Base-by-base conservation (phyloP, 129 eudicot species). In the Heracleum sosnowskyi region DNA sequence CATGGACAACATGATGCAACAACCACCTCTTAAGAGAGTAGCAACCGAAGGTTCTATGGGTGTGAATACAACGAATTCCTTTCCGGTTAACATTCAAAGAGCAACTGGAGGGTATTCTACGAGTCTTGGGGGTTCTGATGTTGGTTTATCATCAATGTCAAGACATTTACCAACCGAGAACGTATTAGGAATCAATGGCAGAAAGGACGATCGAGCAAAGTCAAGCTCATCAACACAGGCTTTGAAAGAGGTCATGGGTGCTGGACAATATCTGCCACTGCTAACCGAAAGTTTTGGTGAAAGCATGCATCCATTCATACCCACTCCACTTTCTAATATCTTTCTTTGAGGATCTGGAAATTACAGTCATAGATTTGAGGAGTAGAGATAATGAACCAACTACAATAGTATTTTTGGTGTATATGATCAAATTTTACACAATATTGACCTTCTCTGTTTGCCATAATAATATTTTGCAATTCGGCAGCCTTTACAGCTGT, bases 241-340 rank as follows among this genome's bases (percentile, higher is more conserved):
- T 11, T 88, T 92, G 97, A 92, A 87, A 81, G 89, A 89, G 73
- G 94, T 90, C 77, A 53, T 78, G 53, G 89, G 86, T 82, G 86
- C 86, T 29, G 91, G 88, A 49, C 81, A 86, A 35, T 87, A 89
- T 79, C 79, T 90, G 74, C 91, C 93, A 4, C 82, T 82, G 77
- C 84, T 92, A 6, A 76, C 70, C 75, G 90, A 89, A 62, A 76
- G 82, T 81, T 96, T 96, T 85, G 99, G 99, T 80, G 89, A 88
- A 84, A 85, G 95, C 86, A 89, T 92, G 88, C 82, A 86, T 53
- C 78, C 88, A 3, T 96, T 96, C 84, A 91, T 85, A 74, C 97
- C 97, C 8, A 70, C 90, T 20, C 97, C 97, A 44, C 94, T 85
- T 44, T 78, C 86, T 77, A 86, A 85, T 33, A 73, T 84, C 24